Conservation (phyloP, 345 rosid genomes). For the Populus davidiana region DNA sequence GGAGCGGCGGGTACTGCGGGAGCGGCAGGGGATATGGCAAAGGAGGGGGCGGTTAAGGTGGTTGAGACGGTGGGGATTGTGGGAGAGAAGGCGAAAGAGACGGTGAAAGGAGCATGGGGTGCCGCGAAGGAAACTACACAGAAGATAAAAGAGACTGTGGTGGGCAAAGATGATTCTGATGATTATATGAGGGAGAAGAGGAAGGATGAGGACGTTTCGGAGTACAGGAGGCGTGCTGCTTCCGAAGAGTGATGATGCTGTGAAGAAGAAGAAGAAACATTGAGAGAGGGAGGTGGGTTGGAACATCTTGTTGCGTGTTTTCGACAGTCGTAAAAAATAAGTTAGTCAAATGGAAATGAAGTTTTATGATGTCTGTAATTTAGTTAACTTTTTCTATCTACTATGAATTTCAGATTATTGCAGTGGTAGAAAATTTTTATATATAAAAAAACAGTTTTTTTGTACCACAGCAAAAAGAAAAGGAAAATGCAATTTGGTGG, state of each 20-base stretch:
- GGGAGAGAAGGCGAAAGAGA: constrained; percentile 36
- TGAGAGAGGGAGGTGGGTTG: neutral
- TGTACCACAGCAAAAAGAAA: no score
- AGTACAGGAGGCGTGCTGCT: constrained; percentile 6
- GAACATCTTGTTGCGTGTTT: neutral
- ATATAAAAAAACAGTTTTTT: no score
- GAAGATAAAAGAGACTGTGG: constrained; percentile 44
- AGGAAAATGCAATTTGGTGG: neutral
- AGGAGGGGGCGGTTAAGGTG: constrained; percentile 25
- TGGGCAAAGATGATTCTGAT: constrained; percentile 24
- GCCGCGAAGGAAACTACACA: constrained; percentile 31
- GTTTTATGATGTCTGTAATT: neutral
- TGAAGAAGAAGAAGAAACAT: neutral
- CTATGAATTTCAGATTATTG: no score
- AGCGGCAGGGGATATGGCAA: constrained; percentile 12
- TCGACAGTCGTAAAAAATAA: neutral
- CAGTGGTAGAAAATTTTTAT: no score
- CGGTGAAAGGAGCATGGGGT: constrained; percentile 29
- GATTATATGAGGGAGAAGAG: constrained; percentile 1
- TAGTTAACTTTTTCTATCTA: neutral
- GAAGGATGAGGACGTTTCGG: neutral
- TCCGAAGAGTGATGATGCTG: neutral
- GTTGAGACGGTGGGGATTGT: constrained; percentile 23
- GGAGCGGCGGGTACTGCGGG: constrained; percentile 10
- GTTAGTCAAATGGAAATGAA: neutral